Conservation (phyloP, 768 basidiomycete species). For the Rhizopogon rudus region DNA sequence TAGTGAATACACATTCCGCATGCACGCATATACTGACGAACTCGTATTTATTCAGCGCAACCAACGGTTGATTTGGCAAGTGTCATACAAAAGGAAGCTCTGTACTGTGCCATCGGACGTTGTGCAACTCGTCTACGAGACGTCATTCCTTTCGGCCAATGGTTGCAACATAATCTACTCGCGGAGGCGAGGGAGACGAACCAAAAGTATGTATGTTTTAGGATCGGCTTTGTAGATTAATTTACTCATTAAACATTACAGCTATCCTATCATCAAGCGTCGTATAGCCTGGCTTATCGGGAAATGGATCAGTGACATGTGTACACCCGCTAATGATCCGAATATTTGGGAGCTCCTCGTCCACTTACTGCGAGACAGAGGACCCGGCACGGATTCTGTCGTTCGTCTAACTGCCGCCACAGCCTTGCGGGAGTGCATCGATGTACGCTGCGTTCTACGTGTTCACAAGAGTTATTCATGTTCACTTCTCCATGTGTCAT, state of each 20-base stretch:
- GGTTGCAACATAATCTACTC: slow-evolving; percentile 58
- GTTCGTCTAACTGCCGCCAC: slow-evolving; percentile 83
- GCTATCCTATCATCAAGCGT: slow-evolving; percentile 90
- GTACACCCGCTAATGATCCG: slow-evolving; percentile 52
- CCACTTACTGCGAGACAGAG: slow-evolving; percentile 66
- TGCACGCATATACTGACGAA: neutral
- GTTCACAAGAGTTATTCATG: neutral
- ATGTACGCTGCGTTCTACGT: slow-evolving; percentile 51
- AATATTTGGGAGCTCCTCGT: slow-evolving; percentile 78
- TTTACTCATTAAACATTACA: slow-evolving; percentile 25
- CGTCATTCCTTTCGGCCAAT: slow-evolving; percentile 62
- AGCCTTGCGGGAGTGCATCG: slow-evolving; percentile 76
- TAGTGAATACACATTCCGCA: slow-evolving; percentile 34
- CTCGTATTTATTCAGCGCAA: slow-evolving; percentile 31
- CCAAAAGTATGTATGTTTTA: slow-evolving; percentile 41
- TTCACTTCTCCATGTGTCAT: slow-evolving; percentile 3
- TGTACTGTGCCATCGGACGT: slow-evolving; percentile 88
- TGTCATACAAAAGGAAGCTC: slow-evolving; percentile 76
- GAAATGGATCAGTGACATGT: slow-evolving; percentile 76
- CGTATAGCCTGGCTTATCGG: slow-evolving; percentile 94
- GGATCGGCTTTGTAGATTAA: neutral
- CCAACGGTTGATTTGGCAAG: slow-evolving; percentile 48
- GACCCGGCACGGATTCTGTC: slow-evolving; percentile 71
- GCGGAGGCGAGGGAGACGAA: slow-evolving; percentile 57
- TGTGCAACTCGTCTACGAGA: slow-evolving; percentile 62